Evolutionary conservation across 1,284 basidiomycete genomes (phyloP).

Genomic region (Lignosus rhinocerotis): DNA sequence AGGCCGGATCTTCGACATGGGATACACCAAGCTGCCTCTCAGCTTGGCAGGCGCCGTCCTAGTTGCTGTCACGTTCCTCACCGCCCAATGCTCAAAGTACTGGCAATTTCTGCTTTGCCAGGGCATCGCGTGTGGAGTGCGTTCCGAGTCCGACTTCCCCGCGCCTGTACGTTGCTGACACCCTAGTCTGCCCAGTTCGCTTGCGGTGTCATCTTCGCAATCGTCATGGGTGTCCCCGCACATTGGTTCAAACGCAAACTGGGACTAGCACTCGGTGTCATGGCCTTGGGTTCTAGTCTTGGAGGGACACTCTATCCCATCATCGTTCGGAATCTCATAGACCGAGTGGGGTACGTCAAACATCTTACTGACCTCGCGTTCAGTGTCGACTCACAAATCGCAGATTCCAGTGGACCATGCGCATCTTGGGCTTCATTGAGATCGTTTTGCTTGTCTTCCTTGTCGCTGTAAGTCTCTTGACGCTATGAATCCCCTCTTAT

Average conservation of each 20-base stretch:
- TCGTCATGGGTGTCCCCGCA: slow-evolving; percentile 41
- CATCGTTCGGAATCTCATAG: slow-evolving; percentile 40
- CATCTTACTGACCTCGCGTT: neutral
- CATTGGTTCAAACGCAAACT: slow-evolving; percentile 52
- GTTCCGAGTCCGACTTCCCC: slow-evolving; percentile 11
- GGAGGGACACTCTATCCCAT: slow-evolving; percentile 49
- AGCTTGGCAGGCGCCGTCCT: slow-evolving; percentile 36
- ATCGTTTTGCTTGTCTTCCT: slow-evolving; percentile 42
- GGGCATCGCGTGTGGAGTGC: slow-evolving; percentile 45
- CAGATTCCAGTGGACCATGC: slow-evolving; percentile 65
- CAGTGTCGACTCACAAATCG: neutral
- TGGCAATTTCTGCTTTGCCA: slow-evolving; percentile 57
- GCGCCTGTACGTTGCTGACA: neutral
- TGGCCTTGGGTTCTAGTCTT: slow-evolving; percentile 42
- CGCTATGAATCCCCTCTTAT: slow-evolving; percentile 20
- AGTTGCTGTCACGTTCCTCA: slow-evolving; percentile 46
- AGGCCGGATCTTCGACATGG: slow-evolving; percentile 57
- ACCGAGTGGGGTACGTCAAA: slow-evolving; percentile 35
- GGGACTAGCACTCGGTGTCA: slow-evolving; percentile 43
- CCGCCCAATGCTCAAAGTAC: slow-evolving; percentile 50
- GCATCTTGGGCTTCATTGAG: slow-evolving; percentile 56
- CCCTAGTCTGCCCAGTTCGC: slow-evolving; percentile 24
- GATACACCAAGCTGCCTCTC: slow-evolving; percentile 45
- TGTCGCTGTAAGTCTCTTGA: slow-evolving; percentile 38
- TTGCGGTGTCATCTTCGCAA: slow-evolving; percentile 45